These are phyloP conservation scores for Zymoseptoria tritici DNA, from an alignment of 2,329 filamentous ascomycete species.

Conservation along the genomic window DNA sequence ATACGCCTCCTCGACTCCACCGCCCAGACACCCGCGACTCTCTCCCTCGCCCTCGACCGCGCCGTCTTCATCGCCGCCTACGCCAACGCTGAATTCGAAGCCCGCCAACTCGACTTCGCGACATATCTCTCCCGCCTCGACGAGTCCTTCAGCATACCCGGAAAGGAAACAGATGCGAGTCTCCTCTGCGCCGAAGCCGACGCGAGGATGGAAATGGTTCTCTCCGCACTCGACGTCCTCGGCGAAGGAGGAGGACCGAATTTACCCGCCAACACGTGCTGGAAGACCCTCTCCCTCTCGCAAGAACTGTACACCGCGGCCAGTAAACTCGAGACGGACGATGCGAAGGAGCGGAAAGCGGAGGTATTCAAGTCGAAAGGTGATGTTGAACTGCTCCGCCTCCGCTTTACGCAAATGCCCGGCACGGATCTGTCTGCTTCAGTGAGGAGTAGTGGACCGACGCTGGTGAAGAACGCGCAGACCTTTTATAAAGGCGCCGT, in stretches of 20 bases:
- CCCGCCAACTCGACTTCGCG: constrained; percentile 41
- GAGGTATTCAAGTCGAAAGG: constrained; percentile 47
- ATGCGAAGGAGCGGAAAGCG: constrained; percentile 39
- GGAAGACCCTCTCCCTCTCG: constrained; percentile 48
- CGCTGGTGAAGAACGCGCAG: constrained; percentile 49
- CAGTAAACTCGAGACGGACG: constrained; percentile 39
- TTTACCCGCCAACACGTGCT: constrained; percentile 32
- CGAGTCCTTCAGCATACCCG: constrained; percentile 26
- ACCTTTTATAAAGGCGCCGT: constrained; percentile 51
- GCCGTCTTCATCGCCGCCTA: constrained; percentile 52
- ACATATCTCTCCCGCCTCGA: constrained; percentile 45
- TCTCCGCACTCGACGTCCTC: constrained; percentile 23
- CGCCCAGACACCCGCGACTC: constrained; percentile 22
- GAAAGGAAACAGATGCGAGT: constrained; percentile 48
- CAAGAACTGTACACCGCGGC: constrained; percentile 45
- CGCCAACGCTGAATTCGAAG: constrained; percentile 51
- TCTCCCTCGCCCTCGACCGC: constrained; percentile 44
- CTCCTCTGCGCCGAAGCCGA: constrained; percentile 36
- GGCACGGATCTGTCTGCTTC: constrained; percentile 34
- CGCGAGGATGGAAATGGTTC: constrained; percentile 23
- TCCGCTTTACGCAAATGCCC: constrained; percentile 38
- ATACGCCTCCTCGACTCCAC: constrained; percentile 31
- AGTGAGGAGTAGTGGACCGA: constrained; percentile 37
- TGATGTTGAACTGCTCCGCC: constrained; percentile 49
- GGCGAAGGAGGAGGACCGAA: constrained; percentile 9